These are phyloP conservation scores for Cercophora scortea DNA, from an alignment of 495 filamentous ascomycete species.

Conservation along the genomic window DNA sequence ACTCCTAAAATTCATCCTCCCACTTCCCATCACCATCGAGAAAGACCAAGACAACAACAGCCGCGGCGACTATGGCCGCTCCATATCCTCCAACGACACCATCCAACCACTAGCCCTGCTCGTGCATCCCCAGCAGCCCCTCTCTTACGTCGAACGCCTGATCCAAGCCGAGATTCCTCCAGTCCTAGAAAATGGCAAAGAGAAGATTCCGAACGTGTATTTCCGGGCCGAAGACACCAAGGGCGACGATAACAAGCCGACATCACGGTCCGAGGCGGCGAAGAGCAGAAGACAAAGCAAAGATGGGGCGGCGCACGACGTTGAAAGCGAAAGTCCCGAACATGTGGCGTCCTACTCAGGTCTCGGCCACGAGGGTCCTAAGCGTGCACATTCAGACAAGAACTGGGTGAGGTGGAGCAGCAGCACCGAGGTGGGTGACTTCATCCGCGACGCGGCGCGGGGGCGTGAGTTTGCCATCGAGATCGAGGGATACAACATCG, in stretches of 20 bases:
- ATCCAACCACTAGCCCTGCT: constrained; percentile 82
- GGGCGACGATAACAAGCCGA: constrained; percentile 41
- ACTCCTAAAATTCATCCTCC: constrained; percentile 82
- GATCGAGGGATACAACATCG: constrained; percentile 61
- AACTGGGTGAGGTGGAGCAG: constrained; percentile 86
- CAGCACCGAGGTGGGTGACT: constrained; percentile 87
- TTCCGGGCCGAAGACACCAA: constrained; percentile 74
- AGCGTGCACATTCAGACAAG: constrained; percentile 29
- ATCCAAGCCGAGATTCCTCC: constrained; percentile 83
- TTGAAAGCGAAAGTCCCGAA: constrained; percentile 5
- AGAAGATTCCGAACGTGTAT: constrained; percentile 63
- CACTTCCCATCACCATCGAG: constrained; percentile 55
- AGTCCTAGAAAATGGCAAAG: constrained; percentile 51
- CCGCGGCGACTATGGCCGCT: constrained; percentile 24
- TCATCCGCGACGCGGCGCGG: constrained; percentile 83
- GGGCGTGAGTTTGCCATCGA: constrained; percentile 77
- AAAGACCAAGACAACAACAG: constrained; percentile 44
- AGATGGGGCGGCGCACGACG: not conserved
- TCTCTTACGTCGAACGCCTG: constrained; percentile 85
- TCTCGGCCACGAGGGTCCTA: constrained; percentile 42
- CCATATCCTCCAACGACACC: constrained; percentile 43
- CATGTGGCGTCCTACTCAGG: constrained; percentile 54
- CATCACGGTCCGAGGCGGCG: constrained; percentile 22
- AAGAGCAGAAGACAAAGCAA: constrained; percentile 5
- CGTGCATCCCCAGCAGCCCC: constrained; percentile 84